Percentiles rank a stretch among this genome's conserved stretches.
These are phyloP conservation scores for Helianthus annuus DNA, from an alignment of 129 eudicot species.

Conservation along the genomic window DNA sequence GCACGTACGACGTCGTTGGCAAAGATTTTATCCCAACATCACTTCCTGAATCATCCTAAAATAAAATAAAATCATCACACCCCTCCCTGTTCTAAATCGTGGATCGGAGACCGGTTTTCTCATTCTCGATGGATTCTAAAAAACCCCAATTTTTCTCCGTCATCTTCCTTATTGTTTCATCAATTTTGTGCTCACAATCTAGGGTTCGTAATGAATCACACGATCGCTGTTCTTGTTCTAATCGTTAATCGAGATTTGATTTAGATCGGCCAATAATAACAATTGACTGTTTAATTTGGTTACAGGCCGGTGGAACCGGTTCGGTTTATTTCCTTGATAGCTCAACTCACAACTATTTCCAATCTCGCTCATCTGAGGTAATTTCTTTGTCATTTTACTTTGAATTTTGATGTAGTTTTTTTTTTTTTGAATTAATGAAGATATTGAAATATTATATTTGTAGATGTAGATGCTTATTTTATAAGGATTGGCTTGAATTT, in stretches of 20 bases:
- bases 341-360: slow-evolving; percentile 55
- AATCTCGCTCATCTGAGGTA: slow-evolving; percentile 39
- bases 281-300: slow-evolving; percentile 16
- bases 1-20: slow-evolving; percentile 11
- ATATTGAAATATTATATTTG: too few relatives aligned
- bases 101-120: slow-evolving; percentile 30
- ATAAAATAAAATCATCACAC: not conserved
- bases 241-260: slow-evolving; percentile 7
- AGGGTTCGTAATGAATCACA: slow-evolving; percentile 26
- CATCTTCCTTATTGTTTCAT: slow-evolving; percentile 21
- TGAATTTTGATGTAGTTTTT: not conserved
- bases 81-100: slow-evolving; percentile 24
- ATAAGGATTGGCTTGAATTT: too few relatives aligned
- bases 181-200: slow-evolving; percentile 35
- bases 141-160: slow-evolving; percentile 7
- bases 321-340: slow-evolving; percentile 75
- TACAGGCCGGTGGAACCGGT: slow-evolving; percentile 55
- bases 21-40: slow-evolving; percentile 23
- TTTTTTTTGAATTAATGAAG: too few relatives aligned
- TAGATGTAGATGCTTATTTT: too few relatives aligned
- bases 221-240: slow-evolving; percentile 3
- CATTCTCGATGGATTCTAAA: slow-evolving; percentile 29
- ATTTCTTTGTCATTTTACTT: slow-evolving; percentile 16
- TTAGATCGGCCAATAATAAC: slow-evolving; percentile 18
- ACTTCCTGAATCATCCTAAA: not conserved